Percentiles rank a stretch among this genome's conserved stretches.
Evolutionary conservation across 2,329 filamentous ascomycete species (phyloP).

Genomic region (Knufia petricola): DNA sequence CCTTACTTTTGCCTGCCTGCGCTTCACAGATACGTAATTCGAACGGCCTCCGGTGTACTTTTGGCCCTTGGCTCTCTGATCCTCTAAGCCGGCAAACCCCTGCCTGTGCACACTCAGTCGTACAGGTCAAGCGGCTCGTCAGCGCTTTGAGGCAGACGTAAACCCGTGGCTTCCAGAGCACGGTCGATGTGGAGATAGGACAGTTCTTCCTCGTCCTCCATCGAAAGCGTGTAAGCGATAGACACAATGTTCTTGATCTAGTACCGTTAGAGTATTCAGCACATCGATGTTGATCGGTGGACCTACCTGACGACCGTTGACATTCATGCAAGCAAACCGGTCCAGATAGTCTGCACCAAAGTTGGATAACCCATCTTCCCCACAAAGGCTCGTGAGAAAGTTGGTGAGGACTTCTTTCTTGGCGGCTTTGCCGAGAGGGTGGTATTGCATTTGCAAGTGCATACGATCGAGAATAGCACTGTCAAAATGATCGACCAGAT

Average conservation of each 20-base stretch:
- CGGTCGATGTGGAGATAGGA: conserved; percentile 2
- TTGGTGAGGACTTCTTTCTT: too few relatives aligned
- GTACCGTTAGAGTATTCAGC: background rate
- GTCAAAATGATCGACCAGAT: conserved; percentile 20
- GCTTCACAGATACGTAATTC: conserved; percentile 2
- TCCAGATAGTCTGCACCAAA: too few relatives aligned
- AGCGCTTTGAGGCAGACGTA: conserved; percentile 5
- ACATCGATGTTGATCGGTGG: background rate
- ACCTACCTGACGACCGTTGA: too few relatives aligned
- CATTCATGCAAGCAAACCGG: too few relatives aligned
- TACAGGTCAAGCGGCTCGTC: conserved; percentile 6
- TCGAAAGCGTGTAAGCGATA: conserved; percentile 3
- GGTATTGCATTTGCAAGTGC: conserved; percentile 6
- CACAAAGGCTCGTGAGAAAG: too few relatives aligned
- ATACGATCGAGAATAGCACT: conserved; percentile 9
- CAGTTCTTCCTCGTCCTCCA: conserved; percentile 1
- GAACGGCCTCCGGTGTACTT: conserved; percentile 1
- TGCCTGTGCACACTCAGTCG: background rate
- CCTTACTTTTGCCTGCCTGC: conserved; percentile 3
- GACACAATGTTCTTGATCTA: conserved; percentile 8
- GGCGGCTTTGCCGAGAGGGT: conserved; percentile 9
- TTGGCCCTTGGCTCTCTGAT: conserved; percentile 1
- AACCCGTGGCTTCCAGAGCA: background rate
- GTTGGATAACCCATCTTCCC: too few relatives aligned
- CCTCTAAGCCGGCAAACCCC: background rate